Percentiles rank a stretch among this genome's conserved stretches.
phyloP scores from a whole-genome alignment of 2,329 filamentous ascomycete genomes.

The Pseudocercospora eumusae region DNA sequence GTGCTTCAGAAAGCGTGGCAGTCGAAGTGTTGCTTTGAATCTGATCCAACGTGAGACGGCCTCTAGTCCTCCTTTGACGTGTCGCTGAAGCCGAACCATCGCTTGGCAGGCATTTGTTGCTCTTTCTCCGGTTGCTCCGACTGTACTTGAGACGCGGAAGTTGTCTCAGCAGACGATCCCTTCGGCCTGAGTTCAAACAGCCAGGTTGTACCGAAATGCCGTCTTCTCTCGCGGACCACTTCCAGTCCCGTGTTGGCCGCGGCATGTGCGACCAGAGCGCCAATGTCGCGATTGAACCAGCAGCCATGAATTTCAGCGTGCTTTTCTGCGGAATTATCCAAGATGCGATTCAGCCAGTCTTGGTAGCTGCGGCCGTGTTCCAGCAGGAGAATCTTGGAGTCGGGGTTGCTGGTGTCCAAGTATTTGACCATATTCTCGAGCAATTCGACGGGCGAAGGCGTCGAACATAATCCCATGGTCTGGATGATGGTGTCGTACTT shows the following conservation, averaged over 20 bases:
- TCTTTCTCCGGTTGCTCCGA: not conserved
- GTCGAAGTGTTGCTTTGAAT: not conserved
- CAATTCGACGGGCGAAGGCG: slow-evolving; percentile 47
- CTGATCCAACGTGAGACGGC: not conserved
- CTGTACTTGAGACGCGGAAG: not conserved
- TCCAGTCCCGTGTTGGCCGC: slow-evolving; percentile 51
- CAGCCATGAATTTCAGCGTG: slow-evolving; percentile 54
- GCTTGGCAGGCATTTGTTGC: not conserved
- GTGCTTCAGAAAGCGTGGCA: not conserved
- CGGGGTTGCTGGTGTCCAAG: slow-evolving; percentile 44
- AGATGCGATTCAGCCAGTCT: slow-evolving; percentile 50
- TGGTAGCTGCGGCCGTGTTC: slow-evolving; percentile 54
- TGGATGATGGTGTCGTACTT: slow-evolving; percentile 54
- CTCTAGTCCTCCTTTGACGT: not conserved
- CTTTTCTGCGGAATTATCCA: slow-evolving; percentile 50
- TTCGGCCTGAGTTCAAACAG: slow-evolving; percentile 50
- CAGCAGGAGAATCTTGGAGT: slow-evolving; percentile 50
- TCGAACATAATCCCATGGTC: slow-evolving; percentile 56
- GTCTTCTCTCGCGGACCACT: slow-evolving; percentile 48
- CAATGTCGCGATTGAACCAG: slow-evolving; percentile 57
- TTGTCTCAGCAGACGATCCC: not conserved
- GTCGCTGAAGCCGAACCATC: slow-evolving; percentile 20
- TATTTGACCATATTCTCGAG: slow-evolving; percentile 47
- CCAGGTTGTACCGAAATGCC: slow-evolving; percentile 54
- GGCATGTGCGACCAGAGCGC: slow-evolving; percentile 50